Base-by-base conservation (phyloP, 306 rosid genomes). In the Gillenia trifoliata region DNA sequence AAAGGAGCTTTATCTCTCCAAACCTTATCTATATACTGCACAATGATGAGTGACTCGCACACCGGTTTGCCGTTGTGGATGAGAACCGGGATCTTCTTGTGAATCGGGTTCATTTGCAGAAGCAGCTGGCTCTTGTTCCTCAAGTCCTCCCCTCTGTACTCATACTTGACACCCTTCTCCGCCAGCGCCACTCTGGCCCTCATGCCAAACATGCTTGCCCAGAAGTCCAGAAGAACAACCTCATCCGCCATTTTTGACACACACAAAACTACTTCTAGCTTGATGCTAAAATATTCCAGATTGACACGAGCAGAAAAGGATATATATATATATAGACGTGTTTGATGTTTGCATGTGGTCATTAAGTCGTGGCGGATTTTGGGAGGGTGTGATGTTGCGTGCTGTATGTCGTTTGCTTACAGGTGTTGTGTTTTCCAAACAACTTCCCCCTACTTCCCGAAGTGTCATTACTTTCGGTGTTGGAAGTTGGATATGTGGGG, bases 31-130 rank as follows among this genome's bases (percentile, higher is more conserved):
- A 86, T 76, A 17, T 84, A 84, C 49, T 86, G 59, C 52, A 86
- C 68, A 49, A 71, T 74, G 57, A 66, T 75, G 55, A 75, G 64
- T 0, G 92, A 88, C 28, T 86, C 93, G 16, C 85, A 82, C 2
- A 85, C 31, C 5, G 92, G 88, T 10, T 82, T 84, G 0, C 90
- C 90, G 52, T 84, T 85, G 49, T 90, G 91, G 26, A 86, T 59
- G 11, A 88, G 90, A 86, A 89, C 92, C 6, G 87, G 89, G 61
- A 86, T 73, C 22, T 83, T 76, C 77, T 86, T 80, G 54, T 90
- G 81, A 75, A 88, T 1, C 12, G 91, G 91, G 55, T 91, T 87
- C 89, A 82, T 83, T 34, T 85, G 66, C 7, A 87, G 75, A 31
- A 89, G 84, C 23, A 84, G 54, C 52, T 79, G 56, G 11, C 90